Conservation (phyloP, 1,284 basidiomycete genomes). For the Tilletia walkeri region DNA sequence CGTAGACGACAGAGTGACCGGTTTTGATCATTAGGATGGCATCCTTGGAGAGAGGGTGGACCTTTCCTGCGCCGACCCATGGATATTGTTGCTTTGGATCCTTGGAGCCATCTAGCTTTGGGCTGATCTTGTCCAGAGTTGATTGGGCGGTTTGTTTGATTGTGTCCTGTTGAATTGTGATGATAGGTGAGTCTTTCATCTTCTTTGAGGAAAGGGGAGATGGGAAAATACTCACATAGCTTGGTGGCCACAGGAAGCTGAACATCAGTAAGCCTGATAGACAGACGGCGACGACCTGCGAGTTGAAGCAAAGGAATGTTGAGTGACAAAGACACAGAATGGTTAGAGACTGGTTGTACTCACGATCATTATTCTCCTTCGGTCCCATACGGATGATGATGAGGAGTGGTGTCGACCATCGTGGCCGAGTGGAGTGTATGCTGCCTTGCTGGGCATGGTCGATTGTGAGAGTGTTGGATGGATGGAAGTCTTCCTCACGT, state of each 20-base stretch:
- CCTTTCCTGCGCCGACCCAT: slow-evolving; percentile 4
- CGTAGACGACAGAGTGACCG: slow-evolving; percentile 20
- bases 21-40: slow-evolving; percentile 18
- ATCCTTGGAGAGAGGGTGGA: slow-evolving; percentile 15
- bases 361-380: slow-evolving; percentile 14
- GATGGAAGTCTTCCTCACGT: neutral
- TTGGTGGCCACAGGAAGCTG: slow-evolving; percentile 2
- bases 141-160: slow-evolving; percentile 12
- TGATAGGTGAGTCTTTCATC: no score
- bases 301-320: neutral
- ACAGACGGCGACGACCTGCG: neutral
- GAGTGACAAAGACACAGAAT: neutral
- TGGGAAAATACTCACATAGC: neutral
- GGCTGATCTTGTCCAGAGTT: neutral
- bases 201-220: neutral
- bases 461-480: neutral
- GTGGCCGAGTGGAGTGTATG: slow-evolving; percentile 13
- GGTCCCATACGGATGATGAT: neutral
- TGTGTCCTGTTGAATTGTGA: neutral
- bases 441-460: slow-evolving; percentile 14
- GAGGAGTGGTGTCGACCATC: neutral
- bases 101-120: neutral
- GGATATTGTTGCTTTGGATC: neutral
- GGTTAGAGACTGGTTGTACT: neutral
- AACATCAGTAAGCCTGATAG: neutral